Conservation (phyloP, 83 land plant genomes). For the Larix sibirica region DNA sequence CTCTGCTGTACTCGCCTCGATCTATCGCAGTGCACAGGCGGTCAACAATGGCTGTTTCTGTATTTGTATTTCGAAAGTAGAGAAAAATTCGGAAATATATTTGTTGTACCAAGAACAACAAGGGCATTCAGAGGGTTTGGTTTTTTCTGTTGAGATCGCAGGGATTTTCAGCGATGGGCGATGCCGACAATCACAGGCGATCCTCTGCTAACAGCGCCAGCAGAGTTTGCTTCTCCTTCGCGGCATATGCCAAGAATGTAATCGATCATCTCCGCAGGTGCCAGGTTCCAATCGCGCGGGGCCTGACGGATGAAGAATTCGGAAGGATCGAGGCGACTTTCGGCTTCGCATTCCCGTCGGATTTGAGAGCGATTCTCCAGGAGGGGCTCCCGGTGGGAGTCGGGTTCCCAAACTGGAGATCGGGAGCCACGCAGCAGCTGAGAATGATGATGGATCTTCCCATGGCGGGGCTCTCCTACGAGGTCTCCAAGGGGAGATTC, state of each 20-base stretch:
- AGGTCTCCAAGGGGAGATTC: constrained; percentile 33
- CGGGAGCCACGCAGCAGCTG: constrained; percentile 39
- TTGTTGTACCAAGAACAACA: too few relatives aligned
- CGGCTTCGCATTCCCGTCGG: constrained; percentile 63
- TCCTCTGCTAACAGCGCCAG: background rate
- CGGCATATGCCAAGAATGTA: constrained; percentile 56
- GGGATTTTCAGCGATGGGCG: too few relatives aligned
- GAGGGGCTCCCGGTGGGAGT: constrained; percentile 62
- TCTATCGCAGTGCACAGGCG: too few relatives aligned
- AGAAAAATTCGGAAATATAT: too few relatives aligned
- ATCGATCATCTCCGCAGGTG: constrained; percentile 46
- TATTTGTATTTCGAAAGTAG: too few relatives aligned
- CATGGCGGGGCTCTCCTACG: constrained; percentile 34
- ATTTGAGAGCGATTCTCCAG: constrained; percentile 50
- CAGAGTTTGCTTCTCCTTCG: constrained; percentile 51
- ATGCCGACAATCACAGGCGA: too few relatives aligned
- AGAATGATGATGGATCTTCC: constrained; percentile 39
- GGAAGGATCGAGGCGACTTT: constrained; percentile 33
- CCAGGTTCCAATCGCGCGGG: constrained; percentile 42
- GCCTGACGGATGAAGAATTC: constrained; percentile 59
- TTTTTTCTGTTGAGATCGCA: too few relatives aligned
- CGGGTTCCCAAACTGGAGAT: constrained; percentile 75
- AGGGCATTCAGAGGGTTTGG: too few relatives aligned
- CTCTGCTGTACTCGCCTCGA: too few relatives aligned
- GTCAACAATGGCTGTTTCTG: too few relatives aligned